Base-by-base conservation (phyloP, 176 grass and related monocot species). In the Aegilops longissima region DNA sequence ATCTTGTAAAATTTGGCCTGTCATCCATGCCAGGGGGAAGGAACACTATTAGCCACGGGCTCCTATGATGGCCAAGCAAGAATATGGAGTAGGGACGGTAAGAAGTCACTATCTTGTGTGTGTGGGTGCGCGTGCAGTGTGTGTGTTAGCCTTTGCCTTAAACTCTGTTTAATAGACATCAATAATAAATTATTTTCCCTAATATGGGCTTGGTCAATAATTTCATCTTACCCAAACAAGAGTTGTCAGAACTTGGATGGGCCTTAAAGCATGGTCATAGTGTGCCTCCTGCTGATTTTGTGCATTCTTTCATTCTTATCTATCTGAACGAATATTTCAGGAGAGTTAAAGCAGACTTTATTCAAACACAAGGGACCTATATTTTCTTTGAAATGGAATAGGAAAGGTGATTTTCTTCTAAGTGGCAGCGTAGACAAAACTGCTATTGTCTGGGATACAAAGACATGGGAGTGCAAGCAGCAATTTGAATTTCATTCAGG, bases 361-460 rank as follows among this genome's bases (percentile, higher is more conserved):
- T 90, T 90, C 82, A 98, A 94, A 88, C 97, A 98, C 80, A 98
- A 92, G 84, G 97, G 97, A 35, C 97, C 97, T 21, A 98, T 98
- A 83, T 98, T 96, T 88, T 98, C 97, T 5, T 82, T 98, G 85
- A 98, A 98, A 98, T 98, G 97, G 97, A 98, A 98, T 61, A 98
- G 92, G 76, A 98, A 96, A 75, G 97, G 97, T 36, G 97, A 98
- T 96, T 93, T 88, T 70, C 92, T 98, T 66, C 87, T 98, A 38
- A 98, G 97, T 87, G 97, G 94, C 76, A 98, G 97, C 6, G 93
- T 98, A 80, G 97, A 98, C 69, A 98, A 94, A 91, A 98, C 93
- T 90, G 97, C 97, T 89, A 96, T 98, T 84, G 97, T 96, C 58
- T 98, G 97, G 97, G 97, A 98, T 83, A 98, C 97, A 63, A 98